Evolutionary conservation across 2,329 filamentous ascomycete genomes (phyloP).

Genomic region (Aspergillus pseudotamarii): DNA sequence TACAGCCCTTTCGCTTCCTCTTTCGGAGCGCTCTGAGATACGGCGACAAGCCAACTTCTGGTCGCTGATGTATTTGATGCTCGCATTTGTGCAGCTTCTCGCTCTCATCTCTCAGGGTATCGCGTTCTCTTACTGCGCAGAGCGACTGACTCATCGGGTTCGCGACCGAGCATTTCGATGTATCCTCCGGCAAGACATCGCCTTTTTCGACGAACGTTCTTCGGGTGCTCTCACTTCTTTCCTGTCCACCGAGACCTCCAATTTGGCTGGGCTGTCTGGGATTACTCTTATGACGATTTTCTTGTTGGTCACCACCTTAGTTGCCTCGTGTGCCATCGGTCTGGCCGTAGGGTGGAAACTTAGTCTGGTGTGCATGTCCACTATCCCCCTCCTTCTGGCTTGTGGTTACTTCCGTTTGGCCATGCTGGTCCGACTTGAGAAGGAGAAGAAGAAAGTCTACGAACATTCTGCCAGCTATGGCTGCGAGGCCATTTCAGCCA

Average conservation of each 20-base stretch:
- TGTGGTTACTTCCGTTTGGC: not conserved
- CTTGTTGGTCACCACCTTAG: not conserved
- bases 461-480: slow-evolving; percentile 7
- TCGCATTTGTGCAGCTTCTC: not conserved
- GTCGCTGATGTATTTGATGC: not conserved
- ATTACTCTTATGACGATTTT: not conserved
- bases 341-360: not conserved
- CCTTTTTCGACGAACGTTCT: not conserved
- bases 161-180: not conserved
- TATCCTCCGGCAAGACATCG: not conserved
- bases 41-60: not conserved
- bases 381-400: not conserved
- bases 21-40: not conserved
- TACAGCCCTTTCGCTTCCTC: not conserved
- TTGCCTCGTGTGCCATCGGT: not conserved
- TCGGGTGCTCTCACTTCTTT: not conserved
- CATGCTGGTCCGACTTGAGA: not conserved
- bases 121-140: not conserved
- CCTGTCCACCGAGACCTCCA: not conserved
- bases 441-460: not conserved
- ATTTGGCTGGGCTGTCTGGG: not conserved
- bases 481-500: slow-evolving; percentile 44
- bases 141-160: not conserved
- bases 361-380: not conserved
- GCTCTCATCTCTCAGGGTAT: not conserved